Evolutionary conservation across 352 stramenopile species (phyloP), one percentile per base, ranked within the genome.

Genomic region (Phytophthora fragariae): DNA sequence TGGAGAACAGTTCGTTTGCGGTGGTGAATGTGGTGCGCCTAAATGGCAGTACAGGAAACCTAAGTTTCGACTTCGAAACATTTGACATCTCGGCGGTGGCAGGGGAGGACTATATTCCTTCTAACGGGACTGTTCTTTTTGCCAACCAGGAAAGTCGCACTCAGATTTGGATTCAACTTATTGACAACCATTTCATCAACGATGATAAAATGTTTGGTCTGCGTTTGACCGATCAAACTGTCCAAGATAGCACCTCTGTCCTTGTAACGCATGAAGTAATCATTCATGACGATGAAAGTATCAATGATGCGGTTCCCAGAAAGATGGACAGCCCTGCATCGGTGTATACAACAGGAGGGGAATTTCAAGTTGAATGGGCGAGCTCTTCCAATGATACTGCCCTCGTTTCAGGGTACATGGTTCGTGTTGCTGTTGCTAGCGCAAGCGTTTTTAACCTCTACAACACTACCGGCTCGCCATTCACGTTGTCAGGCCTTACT

Each of bases 211-310:
- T 50, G 0, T 85, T 91, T 57, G 85, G 85, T 1, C 54, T 91
- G 61, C 78, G 82, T 1, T 57, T 92, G 39, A 57, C 44, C 2
- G 53, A 80, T 47, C 39, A 63, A 29, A 19, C 53, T 5, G 55
- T 29, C 19, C 21, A 8, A 7, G 44, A 15, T 2, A 41, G 4
- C 2, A 68, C 5, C n/a, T 31, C 62, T 10, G 29, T 66, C 5
- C 41, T 91, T 15, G 49, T 71, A 8, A 84, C 76, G 1, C 75
- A 70, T 7, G 54, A 72, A 27, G 41, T 92, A 10, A 58, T 68
- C 1, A 81, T 92, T 39, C 27, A 70, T 4, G 85, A 92, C 19
- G 79, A 92, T 29, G 85, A 92, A 56, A 78, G 77, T 41, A 33
- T 76, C 12, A 64, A 57, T 11, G 79, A 68, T 27, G 52, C 63